phyloP scores from a whole-genome alignment of 2,329 filamentous ascomycete genomes.

The Trichoderma lentiforme region DNA sequence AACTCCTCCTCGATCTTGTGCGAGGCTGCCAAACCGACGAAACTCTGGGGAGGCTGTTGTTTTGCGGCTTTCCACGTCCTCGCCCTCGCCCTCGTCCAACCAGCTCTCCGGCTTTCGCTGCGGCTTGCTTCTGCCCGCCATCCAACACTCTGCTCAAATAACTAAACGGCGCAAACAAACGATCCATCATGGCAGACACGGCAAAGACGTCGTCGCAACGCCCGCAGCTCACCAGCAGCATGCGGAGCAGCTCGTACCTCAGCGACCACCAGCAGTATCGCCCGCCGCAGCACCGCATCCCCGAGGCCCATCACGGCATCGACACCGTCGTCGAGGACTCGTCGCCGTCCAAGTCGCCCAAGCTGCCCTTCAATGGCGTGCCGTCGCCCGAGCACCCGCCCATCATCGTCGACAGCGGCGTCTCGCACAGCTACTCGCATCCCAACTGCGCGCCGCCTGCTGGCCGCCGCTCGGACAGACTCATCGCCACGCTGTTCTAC shows the following conservation, averaged over 20 bases:
- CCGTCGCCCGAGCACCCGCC: conserved; percentile 58
- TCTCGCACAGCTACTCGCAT: conserved; percentile 61
- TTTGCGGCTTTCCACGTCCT: neutral
- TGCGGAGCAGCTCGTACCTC: conserved; percentile 61
- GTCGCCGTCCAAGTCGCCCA: conserved; percentile 35
- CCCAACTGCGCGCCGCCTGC: conserved; percentile 56
- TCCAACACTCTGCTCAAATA: neutral
- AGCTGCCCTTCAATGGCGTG: conserved; percentile 56
- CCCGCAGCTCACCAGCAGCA: conserved; percentile 47
- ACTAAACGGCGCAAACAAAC: neutral
- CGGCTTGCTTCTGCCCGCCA: neutral
- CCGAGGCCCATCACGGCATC: conserved; percentile 58
- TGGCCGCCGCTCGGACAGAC: conserved; percentile 47
- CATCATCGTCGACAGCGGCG: conserved; percentile 58
- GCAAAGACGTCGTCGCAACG: conserved; percentile 36
- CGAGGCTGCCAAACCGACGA: neutral
- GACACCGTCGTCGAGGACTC: conserved; percentile 61
- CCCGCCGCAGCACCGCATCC: conserved; percentile 44
- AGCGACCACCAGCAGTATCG: conserved; percentile 63
- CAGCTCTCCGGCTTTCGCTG: neutral
- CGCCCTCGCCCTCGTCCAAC: neutral
- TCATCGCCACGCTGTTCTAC: conserved; percentile 64
- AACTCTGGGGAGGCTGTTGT: neutral
- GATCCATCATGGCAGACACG: conserved; percentile 12
- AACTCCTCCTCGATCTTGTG: neutral